Evolutionary conservation across 2,329 filamentous ascomycete genomes (phyloP).

Genomic region (Ploettnerulaceae sp.): DNA sequence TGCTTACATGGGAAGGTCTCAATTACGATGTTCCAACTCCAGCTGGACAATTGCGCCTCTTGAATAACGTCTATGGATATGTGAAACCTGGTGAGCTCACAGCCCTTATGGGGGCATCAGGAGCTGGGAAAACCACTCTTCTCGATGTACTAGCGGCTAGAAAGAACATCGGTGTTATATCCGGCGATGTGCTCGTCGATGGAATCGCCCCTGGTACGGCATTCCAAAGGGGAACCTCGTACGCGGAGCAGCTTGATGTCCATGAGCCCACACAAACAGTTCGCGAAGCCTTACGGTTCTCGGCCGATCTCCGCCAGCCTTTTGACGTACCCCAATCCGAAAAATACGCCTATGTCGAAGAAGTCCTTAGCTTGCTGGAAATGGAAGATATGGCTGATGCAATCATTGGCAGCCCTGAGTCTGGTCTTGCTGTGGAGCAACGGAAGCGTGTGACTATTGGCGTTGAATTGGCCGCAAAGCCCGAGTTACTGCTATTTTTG

Average conservation of each 20-base stretch:
- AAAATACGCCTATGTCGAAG: slow-evolving; percentile 62
- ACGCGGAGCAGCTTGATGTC: slow-evolving; percentile 61
- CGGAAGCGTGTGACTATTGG: slow-evolving; percentile 62
- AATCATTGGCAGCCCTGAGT: slow-evolving; percentile 56
- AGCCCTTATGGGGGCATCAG: slow-evolving; percentile 57
- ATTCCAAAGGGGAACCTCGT: slow-evolving; percentile 60
- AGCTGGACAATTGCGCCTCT: slow-evolving; percentile 41
- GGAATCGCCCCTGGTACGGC: slow-evolving; percentile 51
- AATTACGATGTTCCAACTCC: slow-evolving; percentile 65
- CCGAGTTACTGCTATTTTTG: slow-evolving; percentile 53
- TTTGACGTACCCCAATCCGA: slow-evolving; percentile 52
- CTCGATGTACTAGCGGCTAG: slow-evolving; percentile 59
- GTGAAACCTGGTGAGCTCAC: slow-evolving; percentile 58
- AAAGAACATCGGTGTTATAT: slow-evolving; percentile 60
- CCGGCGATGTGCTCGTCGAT: slow-evolving; percentile 58
- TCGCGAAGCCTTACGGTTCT: slow-evolving; percentile 62
- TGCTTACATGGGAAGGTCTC: slow-evolving; percentile 84
- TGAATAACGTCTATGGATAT: slow-evolving; percentile 58
- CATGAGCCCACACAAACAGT: slow-evolving; percentile 59
- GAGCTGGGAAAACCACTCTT: slow-evolving; percentile 63
- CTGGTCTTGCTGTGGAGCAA: slow-evolving; percentile 60
- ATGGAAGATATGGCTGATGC: slow-evolving; percentile 63
- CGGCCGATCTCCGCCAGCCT: slow-evolving; percentile 58
- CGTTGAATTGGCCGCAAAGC: slow-evolving; percentile 55
- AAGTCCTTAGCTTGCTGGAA: slow-evolving; percentile 59